phyloP scores from a whole-genome alignment of 208 protist genomes.

The Angomonas ambiguus region DNA sequence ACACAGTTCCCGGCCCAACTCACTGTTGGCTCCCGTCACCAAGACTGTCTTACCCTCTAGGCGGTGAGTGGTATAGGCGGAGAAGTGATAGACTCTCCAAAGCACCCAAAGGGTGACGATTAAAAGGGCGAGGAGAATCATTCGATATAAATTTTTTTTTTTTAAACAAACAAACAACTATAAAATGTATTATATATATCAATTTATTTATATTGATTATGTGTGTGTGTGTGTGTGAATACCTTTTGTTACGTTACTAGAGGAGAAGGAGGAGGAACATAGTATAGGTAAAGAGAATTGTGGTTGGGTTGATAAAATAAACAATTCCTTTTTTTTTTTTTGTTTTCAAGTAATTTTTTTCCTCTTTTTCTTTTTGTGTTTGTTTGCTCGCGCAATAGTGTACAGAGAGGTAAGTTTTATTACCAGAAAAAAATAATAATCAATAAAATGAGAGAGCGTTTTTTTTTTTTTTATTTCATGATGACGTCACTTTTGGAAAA shows the following conservation, averaged over 20 bases:
- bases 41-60: constrained; percentile 47
- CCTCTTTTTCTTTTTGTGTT: no score
- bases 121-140: constrained; percentile 61
- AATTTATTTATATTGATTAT: neutral
- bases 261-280: no score
- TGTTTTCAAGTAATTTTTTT: no score
- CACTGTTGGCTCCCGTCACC: constrained; percentile 50
- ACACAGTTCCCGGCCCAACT: constrained; percentile 38
- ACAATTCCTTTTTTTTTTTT: no score
- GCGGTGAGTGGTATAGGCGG: constrained; percentile 29
- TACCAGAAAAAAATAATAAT: constrained; percentile 10
- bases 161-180: neutral
- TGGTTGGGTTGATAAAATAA: no score
- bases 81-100: constrained; percentile 39
- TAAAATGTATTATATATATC: neutral
- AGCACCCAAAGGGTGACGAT: constrained; percentile 39
- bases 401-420: no score
- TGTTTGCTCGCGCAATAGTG: no score
- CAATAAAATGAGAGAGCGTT: constrained; percentile 9
- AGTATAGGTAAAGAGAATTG: no score
- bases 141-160: constrained; percentile 12
- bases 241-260: no score
- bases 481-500: neutral
- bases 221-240: neutral
- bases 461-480: constrained; percentile 1